Evolutionary conservation across 108 stramenopile species (phyloP).

Genomic region (Skeletonema grethae): DNA sequence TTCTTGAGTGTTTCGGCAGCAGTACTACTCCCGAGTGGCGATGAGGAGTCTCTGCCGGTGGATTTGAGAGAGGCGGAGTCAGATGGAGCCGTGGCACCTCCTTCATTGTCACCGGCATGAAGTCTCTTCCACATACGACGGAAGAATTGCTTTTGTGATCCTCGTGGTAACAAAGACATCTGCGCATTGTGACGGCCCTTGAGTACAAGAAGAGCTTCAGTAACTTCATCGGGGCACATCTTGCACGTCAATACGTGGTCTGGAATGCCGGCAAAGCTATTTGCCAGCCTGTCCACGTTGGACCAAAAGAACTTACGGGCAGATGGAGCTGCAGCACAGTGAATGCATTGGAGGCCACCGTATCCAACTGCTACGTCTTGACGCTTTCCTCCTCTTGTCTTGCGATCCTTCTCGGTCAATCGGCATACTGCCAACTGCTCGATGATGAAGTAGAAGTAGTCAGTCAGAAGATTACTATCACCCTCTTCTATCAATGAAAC

Average conservation of each 20-base stretch:
- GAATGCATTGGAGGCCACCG: conserved; percentile 85
- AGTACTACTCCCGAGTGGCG: not conserved
- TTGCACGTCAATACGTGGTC: conserved; percentile 82
- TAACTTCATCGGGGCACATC: conserved; percentile 69
- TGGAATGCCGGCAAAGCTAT: conserved; percentile 90
- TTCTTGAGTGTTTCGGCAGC: conserved; percentile 17
- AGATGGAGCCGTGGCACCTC: not conserved
- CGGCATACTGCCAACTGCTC: conserved; percentile 78
- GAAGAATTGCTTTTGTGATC: conserved; percentile 88
- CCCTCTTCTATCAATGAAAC: conserved; percentile 27
- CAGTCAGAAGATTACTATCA: conserved; percentile 65
- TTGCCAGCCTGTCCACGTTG: conserved; percentile 83
- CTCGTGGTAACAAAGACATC: conserved; percentile 77
- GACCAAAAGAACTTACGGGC: conserved; percentile 91
- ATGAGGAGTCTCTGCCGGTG: not conserved
- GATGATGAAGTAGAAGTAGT: conserved; percentile 86
- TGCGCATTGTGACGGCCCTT: conserved; percentile 76
- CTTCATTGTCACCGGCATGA: conserved; percentile 61
- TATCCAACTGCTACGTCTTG: conserved; percentile 81
- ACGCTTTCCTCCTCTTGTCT: conserved; percentile 87
- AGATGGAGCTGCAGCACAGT: conserved; percentile 62
- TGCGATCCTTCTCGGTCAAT: conserved; percentile 85
- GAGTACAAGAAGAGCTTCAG: conserved; percentile 68
- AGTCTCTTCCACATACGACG: conserved; percentile 86
- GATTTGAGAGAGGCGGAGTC: not conserved